Percentiles rank a stretch among this genome's conserved stretches.
Evolutionary conservation across 1,139 yeast genomes (phyloP).

Genomic region (Blastobotrys indianensis): DNA sequence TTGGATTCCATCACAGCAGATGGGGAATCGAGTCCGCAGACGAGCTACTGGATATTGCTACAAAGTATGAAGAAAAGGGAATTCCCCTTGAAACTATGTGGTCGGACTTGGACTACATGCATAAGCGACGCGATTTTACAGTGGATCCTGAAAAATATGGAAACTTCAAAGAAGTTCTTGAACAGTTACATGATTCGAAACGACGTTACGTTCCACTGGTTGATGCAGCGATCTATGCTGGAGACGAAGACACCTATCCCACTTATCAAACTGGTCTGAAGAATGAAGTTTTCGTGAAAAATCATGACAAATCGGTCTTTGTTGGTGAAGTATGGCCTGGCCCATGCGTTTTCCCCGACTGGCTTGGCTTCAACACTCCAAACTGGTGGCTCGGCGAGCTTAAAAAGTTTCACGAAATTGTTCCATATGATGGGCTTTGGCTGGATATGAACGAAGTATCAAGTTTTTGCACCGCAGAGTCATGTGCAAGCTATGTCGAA

Average conservation of each 20-base stretch:
- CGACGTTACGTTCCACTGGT: conserved; percentile 36
- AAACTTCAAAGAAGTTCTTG: conserved; percentile 24
- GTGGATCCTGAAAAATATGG: conserved; percentile 31
- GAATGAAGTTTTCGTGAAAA: conserved; percentile 31
- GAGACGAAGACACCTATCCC: conserved; percentile 29
- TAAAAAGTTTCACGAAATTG: conserved; percentile 25
- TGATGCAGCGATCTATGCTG: conserved; percentile 35
- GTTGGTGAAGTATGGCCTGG: conserved; percentile 24
- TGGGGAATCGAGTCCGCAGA: conserved; percentile 16
- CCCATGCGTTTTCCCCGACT: conserved; percentile 36
- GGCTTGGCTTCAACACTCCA: conserved; percentile 28
- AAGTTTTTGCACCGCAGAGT: conserved; percentile 32
- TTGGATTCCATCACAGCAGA: conserved; percentile 25
- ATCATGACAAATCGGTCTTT: conserved; percentile 24
- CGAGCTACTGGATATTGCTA: conserved; percentile 14
- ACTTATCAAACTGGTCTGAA: conserved; percentile 30
- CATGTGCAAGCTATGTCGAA: conserved; percentile 26
- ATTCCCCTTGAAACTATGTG: conserved; percentile 22
- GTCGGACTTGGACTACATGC: conserved; percentile 27
- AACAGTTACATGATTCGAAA: conserved; percentile 27
- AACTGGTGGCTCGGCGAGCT: conserved; percentile 30
- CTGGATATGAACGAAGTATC: conserved; percentile 37
- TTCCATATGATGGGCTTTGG: conserved; percentile 37
- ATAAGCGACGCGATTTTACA: conserved; percentile 33
- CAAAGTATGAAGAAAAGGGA: conserved; percentile 6